Base-by-base conservation (phyloP, 2,329 filamentous ascomycete species). In the Aspergillus vadensis region DNA sequence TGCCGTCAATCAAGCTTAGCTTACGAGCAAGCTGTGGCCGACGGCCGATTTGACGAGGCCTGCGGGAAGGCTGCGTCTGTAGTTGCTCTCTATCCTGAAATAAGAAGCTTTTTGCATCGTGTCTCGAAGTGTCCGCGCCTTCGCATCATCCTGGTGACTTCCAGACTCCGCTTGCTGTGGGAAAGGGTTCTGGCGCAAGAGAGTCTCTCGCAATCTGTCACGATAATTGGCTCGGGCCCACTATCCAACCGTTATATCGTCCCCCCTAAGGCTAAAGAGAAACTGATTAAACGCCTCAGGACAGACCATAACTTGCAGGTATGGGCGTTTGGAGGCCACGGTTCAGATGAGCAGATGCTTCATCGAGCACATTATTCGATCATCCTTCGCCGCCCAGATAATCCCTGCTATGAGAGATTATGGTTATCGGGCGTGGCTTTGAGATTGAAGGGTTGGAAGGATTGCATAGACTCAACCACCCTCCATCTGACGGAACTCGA, bases 301-400 rank as follows among this genome's bases (percentile, higher is more conserved):
- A 0, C 17, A 17, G n/a, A 5, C 0, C 63, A 80, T 43, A 3
- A 72, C 0, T 48, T 78, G 27, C 70, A 78, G 41, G 81, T 87
- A 17, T 81, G 76, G 69, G 86, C 84, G 0, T 85, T 89, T 64
- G 86, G 86, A n/a, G 85, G 88, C 65, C 85, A 85, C 63, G 77
- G 77, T 0, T 61, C 87, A 5, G 86, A 88, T 64, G 41, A 89
- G 17, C 70, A 74, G 0, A 89, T 89, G 86, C 64, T 89, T 10
- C 63, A 30, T 12, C 27, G 4, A 30, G 27, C 27, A 30, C 27
- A 30, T 30, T 30, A 30, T 30, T 4, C 27, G 27, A 12, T 30
- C 10, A 30, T 30, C 10, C 27, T 30, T 30, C 27, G 10, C 10
- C 27, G 27, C 9, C 27, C 27, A 30, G 10, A 10, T 30, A 12